Base-by-base conservation (phyloP, 768 basidiomycete genomes). In the Serendipita vermifera region DNA sequence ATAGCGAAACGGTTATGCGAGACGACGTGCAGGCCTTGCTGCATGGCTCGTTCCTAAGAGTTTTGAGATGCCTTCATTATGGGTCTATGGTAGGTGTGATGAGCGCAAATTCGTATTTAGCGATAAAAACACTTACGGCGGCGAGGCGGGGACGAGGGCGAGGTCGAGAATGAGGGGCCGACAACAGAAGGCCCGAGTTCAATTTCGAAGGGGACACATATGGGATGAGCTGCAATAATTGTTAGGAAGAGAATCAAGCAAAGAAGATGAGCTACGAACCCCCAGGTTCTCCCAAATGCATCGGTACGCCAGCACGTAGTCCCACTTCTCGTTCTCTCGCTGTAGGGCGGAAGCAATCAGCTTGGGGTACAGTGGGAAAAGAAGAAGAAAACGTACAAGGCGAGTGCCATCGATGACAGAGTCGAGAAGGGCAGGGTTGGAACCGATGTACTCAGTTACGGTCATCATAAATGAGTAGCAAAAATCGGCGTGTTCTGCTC, bases 381-480 rank as follows among this genome's bases (percentile, higher is more conserved):
- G 13, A 43, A 26, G 20, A 22, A 15, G 41, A 26, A 11, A 24
- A 2, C 41, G 14, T 26, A 43, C 41, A 13, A 43, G 26, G 20
- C 41, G 41, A 22, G 41, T 43, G 26, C 13, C 14, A 43, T 43
- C 41, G 26, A 43, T 43, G 15, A 43, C 41, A 43, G 41, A 43
- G 41, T 43, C 41, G 14, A 43, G 26, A 13, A 43, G 41, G 11
- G 41, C 41, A 13, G 41, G 41, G 20, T 43, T 43, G 41, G 41
- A 43, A 13, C 41, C 41, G 26, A 43, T 43, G 41, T 43, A 43
- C 41, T 43, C 41, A 13, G 9, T n/a, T 13, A 43, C 41, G 41
- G 41, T 43, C 15, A 43, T 43, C 41, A 43, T 43, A 24, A 43
- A 43, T 24, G 41, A 43, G 41, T 43, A 43, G 41, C 41, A 43